Evolutionary conservation across 768 basidiomycete genomes (phyloP).

Genomic region (Suillus clintonianus): DNA sequence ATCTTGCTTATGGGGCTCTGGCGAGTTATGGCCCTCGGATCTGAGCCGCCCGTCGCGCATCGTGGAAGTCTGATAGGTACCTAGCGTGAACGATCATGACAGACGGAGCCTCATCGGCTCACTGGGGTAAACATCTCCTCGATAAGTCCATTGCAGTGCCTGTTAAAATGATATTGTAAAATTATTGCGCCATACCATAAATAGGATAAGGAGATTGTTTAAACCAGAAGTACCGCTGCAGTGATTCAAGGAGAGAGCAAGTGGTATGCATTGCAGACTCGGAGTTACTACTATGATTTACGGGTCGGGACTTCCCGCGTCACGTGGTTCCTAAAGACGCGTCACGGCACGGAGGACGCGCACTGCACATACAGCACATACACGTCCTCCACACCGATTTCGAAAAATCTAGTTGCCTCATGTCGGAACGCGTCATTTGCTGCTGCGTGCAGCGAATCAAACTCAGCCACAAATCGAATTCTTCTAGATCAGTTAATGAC

Average conservation of each 20-base stretch:
- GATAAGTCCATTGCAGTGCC: conserved; percentile 52
- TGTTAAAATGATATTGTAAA: conserved; percentile 63
- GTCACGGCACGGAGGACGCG: too few relatives aligned
- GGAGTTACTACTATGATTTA: too few relatives aligned
- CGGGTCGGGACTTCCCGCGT: conserved; percentile 20
- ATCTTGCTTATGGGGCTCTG: background rate
- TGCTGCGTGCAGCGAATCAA: too few relatives aligned
- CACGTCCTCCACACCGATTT: too few relatives aligned
- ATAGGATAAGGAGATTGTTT: background rate
- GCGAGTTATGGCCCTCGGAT: conserved; percentile 25
- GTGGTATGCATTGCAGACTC: too few relatives aligned
- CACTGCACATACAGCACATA: too few relatives aligned
- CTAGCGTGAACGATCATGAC: conserved; percentile 31
- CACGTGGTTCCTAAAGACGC: too few relatives aligned
- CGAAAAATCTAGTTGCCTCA: too few relatives aligned
- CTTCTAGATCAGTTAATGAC: too few relatives aligned
- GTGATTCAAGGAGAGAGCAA: too few relatives aligned
- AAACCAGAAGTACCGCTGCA: background rate
- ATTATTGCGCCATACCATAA: conserved; percentile 34
- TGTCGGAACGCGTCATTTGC: too few relatives aligned
- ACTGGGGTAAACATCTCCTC: conserved; percentile 47
- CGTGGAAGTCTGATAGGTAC: conserved; percentile 56
- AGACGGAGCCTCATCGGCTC: conserved; percentile 6
- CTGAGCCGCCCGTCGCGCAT: conserved; percentile 61
- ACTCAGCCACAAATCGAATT: too few relatives aligned